These are phyloP conservation scores for Graphilbum sp. DNA, from an alignment of 2,329 filamentous ascomycete genomes.

Conservation along the genomic window DNA sequence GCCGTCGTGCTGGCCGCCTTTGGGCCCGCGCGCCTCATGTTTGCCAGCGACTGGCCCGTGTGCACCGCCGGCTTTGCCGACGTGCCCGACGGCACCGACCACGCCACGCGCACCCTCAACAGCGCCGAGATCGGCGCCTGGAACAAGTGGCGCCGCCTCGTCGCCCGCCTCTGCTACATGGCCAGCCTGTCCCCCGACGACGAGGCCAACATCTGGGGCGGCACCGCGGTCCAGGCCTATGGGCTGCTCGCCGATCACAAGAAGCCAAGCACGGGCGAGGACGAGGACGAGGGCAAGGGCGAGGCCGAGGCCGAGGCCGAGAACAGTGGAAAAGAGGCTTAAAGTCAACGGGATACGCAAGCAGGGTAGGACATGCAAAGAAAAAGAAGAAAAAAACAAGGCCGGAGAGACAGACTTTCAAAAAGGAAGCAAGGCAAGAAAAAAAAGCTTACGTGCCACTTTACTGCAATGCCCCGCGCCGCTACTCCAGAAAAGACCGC, in stretches of 20 bases:
- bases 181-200: conserved; percentile 43
- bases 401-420: too few relatives aligned
- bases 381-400: too few relatives aligned
- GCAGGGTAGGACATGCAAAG: too few relatives aligned
- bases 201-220: conserved; percentile 52
- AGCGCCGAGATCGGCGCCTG: conserved; percentile 41
- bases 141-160: conserved; percentile 57
- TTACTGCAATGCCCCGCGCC: too few relatives aligned
- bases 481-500: too few relatives aligned
- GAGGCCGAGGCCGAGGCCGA: too few relatives aligned
- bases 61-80: conserved; percentile 47
- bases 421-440: too few relatives aligned
- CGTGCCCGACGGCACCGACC: conserved; percentile 5
- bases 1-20: conserved; percentile 58
- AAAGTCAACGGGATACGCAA: too few relatives aligned
- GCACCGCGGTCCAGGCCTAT: conserved; percentile 59
- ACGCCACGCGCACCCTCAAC: conserved; percentile 17
- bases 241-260: conserved; percentile 18
- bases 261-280: background rate
- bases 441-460: too few relatives aligned
- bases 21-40: conserved; percentile 60
- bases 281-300: too few relatives aligned
- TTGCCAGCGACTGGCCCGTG: conserved; percentile 87
- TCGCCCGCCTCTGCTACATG: conserved; percentile 50
- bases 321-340: too few relatives aligned